Conservation (phyloP, 2,329 filamentous ascomycete species). For the Ramularia collo-cygni region DNA sequence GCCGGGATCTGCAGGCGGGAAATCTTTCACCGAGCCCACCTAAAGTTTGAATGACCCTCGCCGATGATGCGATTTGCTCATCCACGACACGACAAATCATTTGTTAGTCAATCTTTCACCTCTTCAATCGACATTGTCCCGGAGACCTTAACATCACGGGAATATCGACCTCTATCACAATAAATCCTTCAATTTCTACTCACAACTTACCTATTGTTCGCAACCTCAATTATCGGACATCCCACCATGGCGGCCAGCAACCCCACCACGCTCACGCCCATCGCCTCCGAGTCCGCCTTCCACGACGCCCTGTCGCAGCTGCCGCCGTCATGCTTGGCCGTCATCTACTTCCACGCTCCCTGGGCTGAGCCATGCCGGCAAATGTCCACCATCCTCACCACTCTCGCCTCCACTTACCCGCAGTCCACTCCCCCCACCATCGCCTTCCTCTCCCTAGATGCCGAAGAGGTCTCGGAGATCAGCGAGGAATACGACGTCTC, state of each 20-base stretch:
- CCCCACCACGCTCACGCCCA: slow-evolving; percentile 59
- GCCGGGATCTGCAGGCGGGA: slow-evolving; percentile 4
- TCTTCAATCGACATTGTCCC: no score
- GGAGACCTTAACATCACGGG: no score
- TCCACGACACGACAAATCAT: no score
- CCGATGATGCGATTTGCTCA: slow-evolving; percentile 1
- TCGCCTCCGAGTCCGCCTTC: slow-evolving; percentile 69
- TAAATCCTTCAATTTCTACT: no score
- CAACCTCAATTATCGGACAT: no score
- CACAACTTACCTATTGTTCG: no score
- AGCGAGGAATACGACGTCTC: slow-evolving; percentile 91
- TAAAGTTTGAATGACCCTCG: not conserved
- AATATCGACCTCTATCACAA: no score
- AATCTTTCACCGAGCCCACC: no score
- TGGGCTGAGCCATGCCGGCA: slow-evolving; percentile 96
- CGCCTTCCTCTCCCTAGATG: slow-evolving; percentile 84
- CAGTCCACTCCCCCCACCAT: slow-evolving; percentile 57
- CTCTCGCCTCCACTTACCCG: slow-evolving; percentile 81
- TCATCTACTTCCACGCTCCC: slow-evolving; percentile 91
- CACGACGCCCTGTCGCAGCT: slow-evolving; percentile 59
- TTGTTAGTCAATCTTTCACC: no score
- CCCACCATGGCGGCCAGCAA: slow-evolving; percentile 8
- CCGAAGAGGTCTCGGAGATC: slow-evolving; percentile 87
- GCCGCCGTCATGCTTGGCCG: slow-evolving; percentile 62
- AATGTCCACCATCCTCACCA: slow-evolving; percentile 79